Conservation (phyloP, 148 eudicot genomes). For the Fagopyrum homotropicum region DNA sequence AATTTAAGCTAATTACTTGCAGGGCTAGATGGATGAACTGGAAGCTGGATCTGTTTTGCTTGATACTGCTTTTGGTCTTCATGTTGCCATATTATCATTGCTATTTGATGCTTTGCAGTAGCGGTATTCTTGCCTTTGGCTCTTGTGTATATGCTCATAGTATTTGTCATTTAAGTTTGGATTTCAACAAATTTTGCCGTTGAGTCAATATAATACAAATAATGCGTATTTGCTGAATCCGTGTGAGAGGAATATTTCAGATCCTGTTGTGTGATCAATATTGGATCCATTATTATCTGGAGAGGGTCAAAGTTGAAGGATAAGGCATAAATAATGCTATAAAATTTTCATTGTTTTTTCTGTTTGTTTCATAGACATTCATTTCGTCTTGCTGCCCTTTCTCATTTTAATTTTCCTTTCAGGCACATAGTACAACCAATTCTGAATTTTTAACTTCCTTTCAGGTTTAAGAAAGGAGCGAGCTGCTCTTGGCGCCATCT, state of each 20-base stretch:
- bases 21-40: conserved; percentile 98
- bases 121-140: conserved; percentile 34
- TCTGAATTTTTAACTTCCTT: not conserved
- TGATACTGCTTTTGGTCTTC: conserved; percentile 81
- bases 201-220: not conserved
- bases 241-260: not conserved
- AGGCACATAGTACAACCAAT: not conserved
- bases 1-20: conserved; percentile 14
- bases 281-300: not conserved
- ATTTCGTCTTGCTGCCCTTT: not conserved
- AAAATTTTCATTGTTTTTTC: not conserved
- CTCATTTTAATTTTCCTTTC: not conserved
- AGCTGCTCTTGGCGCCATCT: conserved; percentile 86
- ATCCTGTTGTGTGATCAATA: not conserved
- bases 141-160: not conserved
- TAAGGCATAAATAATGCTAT: not conserved
- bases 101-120: conserved; percentile 89
- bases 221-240: not conserved
- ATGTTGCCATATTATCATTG: conserved; percentile 97
- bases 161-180: not conserved
- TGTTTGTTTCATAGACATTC: conserved; percentile 1
- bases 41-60: conserved; percentile 93
- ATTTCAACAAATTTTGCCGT: not conserved
- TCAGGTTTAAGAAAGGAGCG: conserved; percentile 88
- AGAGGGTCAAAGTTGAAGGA: not conserved